Percentiles rank a stretch among this genome's conserved stretches.
Evolutionary conservation across 257 asterid genomes (phyloP).

Genomic region (Solanum ossicruentum): DNA sequence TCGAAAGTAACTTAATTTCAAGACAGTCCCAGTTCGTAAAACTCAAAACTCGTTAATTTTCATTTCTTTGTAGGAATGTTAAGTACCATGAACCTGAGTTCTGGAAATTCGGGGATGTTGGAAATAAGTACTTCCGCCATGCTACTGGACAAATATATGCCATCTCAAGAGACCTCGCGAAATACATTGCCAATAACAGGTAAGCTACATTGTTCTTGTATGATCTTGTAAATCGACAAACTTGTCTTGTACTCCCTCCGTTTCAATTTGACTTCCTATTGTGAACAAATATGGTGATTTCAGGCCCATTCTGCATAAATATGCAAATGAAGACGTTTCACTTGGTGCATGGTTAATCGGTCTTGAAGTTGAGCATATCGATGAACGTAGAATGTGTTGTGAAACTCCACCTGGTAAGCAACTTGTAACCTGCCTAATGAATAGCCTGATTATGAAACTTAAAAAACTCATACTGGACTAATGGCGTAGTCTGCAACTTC

Average conservation of each 20-base stretch:
- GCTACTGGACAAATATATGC: slow-evolving; percentile 64
- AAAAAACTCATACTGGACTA: background rate
- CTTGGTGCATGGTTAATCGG: slow-evolving; percentile 57
- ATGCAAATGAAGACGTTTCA: slow-evolving; percentile 54
- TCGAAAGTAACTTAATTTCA: slow-evolving; percentile 23
- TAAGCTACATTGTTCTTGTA: slow-evolving; percentile 6
- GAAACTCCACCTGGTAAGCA: slow-evolving; percentile 37
- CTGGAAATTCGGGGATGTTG: slow-evolving; percentile 54
- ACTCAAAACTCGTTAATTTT: background rate
- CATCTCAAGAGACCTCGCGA: slow-evolving; percentile 40
- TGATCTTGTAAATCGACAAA: no score
- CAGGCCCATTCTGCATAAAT: slow-evolving; percentile 47
- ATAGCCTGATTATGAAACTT: background rate
- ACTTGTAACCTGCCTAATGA: background rate
- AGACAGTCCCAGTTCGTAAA: background rate
- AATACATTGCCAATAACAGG: slow-evolving; percentile 31
- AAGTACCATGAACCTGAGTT: slow-evolving; percentile 55
- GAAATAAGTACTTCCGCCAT: slow-evolving; percentile 50
- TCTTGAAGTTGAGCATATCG: slow-evolving; percentile 42
- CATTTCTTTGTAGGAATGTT: slow-evolving; percentile 21
- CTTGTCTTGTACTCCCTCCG: background rate
- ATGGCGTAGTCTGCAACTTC: no score
- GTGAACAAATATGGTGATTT: background rate
- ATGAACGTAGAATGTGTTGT: slow-evolving; percentile 47
- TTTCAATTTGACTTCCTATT: background rate